Conservation (phyloP, 345 rosid species). For the Brassica incana region DNA sequence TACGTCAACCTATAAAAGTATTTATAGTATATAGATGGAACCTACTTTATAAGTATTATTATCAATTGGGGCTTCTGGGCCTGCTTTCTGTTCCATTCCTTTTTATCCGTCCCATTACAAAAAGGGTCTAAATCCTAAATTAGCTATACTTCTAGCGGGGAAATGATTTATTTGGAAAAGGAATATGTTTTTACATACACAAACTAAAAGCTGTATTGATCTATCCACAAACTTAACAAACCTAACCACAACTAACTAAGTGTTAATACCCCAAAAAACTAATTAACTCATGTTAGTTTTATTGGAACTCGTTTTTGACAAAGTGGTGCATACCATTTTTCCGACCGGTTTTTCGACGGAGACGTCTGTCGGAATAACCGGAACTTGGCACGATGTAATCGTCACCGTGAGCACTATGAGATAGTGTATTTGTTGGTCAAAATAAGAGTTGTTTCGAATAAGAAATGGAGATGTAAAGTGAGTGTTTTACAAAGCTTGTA, state of each 20-base stretch:
- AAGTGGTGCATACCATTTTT: too few species aligned
- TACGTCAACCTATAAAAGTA: background rate
- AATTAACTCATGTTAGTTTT: too few species aligned
- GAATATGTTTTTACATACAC: background rate
- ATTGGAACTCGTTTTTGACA: too few species aligned
- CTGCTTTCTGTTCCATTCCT: background rate
- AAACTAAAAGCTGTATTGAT: background rate
- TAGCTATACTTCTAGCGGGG: background rate
- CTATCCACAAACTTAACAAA: background rate
- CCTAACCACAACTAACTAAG: background rate
- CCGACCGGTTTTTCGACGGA: too few species aligned
- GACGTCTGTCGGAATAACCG: too few species aligned
- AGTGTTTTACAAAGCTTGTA: too few species aligned
- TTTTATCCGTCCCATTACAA: background rate
- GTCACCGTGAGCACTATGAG: too few species aligned
- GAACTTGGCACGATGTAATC: too few species aligned
- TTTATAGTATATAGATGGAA: background rate
- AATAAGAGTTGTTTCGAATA: too few species aligned
- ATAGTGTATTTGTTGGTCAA: too few species aligned
- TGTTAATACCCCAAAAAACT: too few species aligned
- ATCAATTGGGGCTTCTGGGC: slow-evolving; percentile 1
- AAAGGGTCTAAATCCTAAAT: background rate
- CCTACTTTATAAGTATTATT: background rate
- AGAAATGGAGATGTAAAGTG: too few species aligned
- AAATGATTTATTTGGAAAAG: background rate